Evolutionary conservation across 352 stramenopile genomes (phyloP), one percentile per base, ranked within the genome.

Genomic region (Saprolegnia parasitica): DNA sequence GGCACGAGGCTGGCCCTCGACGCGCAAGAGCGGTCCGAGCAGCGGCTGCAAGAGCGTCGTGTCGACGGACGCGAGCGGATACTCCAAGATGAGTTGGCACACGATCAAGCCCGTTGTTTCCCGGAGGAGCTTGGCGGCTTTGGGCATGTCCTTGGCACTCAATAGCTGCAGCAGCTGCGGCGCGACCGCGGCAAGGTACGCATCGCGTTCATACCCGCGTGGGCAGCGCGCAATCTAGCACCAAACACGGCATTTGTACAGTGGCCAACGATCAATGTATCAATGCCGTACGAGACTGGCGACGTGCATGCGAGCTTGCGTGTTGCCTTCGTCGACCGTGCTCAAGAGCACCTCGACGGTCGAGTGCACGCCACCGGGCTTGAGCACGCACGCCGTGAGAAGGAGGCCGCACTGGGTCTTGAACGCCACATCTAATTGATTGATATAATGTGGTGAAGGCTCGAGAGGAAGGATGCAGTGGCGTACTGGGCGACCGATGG

Each of bases 341-440:
- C 81, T 77, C 15, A 93, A 77, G 6, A 95, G 71, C 77, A 93
- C 89, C 61, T 95, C 87, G 61, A 95, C 89, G 4, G 85, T 91
- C 13, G 84, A 81, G 54, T 87, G 74, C 40, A 95, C 86, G 23
- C 87, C 87, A 23, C 86, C 85, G 21, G 86, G 72, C 56, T 87
- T 68, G 77, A 93, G 86, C 35, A 91, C 42, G 24, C 91, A 73
- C 13, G 77, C 72, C 5, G 84, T 84, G 21, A 95, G 63, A 11
- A 89, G 74, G 20, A 78, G 72, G 0, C 81, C 83, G 68, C 85
- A 93, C 16, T 76, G 77, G 37, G 76, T 71, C 65, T 90, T 91
- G 62, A 93, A 95, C 4, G 74, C 72, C 60, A 73, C 50, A 32
- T 81, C 47, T 45, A 64, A n/a, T n/a, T n/a, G n/a, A n/a, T n/a